Conservation (phyloP, 768 basidiomycete species). For the Tephrocybe rancida region DNA sequence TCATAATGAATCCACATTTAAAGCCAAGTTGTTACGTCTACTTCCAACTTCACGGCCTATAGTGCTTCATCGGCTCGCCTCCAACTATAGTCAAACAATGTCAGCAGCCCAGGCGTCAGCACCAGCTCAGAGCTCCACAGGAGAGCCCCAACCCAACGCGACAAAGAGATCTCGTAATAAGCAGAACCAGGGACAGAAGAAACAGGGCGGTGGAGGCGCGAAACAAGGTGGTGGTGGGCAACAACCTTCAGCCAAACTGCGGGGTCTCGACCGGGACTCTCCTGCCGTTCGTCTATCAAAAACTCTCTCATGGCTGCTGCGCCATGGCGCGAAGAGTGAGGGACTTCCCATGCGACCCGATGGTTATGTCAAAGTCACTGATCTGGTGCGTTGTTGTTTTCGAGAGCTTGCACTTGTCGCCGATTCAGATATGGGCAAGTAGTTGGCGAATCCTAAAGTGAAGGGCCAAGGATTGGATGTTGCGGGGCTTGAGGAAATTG, state of each 20-base stretch:
- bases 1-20: background rate
- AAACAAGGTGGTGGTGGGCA: constrained; percentile 12
- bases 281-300: constrained; percentile 78
- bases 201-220: constrained; percentile 4
- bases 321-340: constrained; percentile 84
- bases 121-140: background rate
- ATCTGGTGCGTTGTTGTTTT: constrained; percentile 61
- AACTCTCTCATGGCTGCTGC: constrained; percentile 87
- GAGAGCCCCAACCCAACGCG: background rate
- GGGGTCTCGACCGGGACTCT: constrained; percentile 64
- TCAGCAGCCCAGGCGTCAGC: background rate
- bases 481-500: constrained; percentile 58
- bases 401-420: no score
- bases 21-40: background rate
- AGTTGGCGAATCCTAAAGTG: constrained; percentile 76
- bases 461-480: constrained; percentile 54
- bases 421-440: background rate
- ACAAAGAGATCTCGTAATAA: constrained; percentile 8
- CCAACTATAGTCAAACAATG: background rate
- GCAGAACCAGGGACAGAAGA: constrained; percentile 12
- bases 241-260: constrained; percentile 41
- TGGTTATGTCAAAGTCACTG: constrained; percentile 81
- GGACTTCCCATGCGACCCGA: constrained; percentile 77
- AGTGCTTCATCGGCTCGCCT: background rate
- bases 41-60: background rate